These are phyloP conservation scores for Zymoseptoria ardabiliae DNA, from an alignment of 2,329 filamentous ascomycete species.

Conservation along the genomic window DNA sequence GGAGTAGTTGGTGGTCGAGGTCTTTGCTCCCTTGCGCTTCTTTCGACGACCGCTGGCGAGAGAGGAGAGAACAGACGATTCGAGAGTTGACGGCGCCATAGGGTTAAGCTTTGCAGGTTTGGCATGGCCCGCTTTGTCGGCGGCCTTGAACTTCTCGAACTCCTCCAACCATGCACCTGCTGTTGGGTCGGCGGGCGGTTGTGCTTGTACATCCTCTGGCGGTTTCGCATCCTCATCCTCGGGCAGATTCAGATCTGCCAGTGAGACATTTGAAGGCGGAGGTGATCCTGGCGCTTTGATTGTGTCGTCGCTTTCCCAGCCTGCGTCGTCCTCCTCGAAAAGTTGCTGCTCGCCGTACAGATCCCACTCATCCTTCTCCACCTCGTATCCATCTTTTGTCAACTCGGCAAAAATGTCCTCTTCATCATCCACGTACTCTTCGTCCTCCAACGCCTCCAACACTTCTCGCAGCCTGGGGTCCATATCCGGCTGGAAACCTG, in stretches of 20 bases:
- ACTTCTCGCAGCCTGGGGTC: conserved; percentile 86
- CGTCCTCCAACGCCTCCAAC: conserved; percentile 87
- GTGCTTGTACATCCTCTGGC: conserved; percentile 28
- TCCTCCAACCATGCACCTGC: conserved; percentile 84
- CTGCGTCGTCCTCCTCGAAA: conserved; percentile 56
- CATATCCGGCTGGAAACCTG: conserved; percentile 96
- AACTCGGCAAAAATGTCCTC: conserved; percentile 78
- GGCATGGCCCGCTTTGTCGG: conserved; percentile 40
- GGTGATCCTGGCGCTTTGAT: conserved; percentile 53
- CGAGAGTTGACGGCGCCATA: conserved; percentile 53
- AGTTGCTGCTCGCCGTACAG: conserved; percentile 32
- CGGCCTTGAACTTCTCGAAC: conserved; percentile 79
- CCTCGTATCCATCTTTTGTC: conserved; percentile 61
- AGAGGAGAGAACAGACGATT: conserved; percentile 62
- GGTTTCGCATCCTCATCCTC: conserved; percentile 45
- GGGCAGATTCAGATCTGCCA: conserved; percentile 29
- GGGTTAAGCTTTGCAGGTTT: conserved; percentile 20
- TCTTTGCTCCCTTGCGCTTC: conserved; percentile 92
- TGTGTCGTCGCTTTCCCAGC: conserved; percentile 93
- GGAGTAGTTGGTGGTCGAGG: conserved; percentile 76
- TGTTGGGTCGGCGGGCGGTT: conserved; percentile 30
- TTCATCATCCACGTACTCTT: conserved; percentile 78
- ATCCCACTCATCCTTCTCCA: conserved; percentile 76
- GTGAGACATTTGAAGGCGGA: conserved; percentile 11
- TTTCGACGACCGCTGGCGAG: conserved; percentile 75